Evolutionary conservation across 1,284 basidiomycete genomes (phyloP).

Genomic region (Mrakiaceae sp.): DNA sequence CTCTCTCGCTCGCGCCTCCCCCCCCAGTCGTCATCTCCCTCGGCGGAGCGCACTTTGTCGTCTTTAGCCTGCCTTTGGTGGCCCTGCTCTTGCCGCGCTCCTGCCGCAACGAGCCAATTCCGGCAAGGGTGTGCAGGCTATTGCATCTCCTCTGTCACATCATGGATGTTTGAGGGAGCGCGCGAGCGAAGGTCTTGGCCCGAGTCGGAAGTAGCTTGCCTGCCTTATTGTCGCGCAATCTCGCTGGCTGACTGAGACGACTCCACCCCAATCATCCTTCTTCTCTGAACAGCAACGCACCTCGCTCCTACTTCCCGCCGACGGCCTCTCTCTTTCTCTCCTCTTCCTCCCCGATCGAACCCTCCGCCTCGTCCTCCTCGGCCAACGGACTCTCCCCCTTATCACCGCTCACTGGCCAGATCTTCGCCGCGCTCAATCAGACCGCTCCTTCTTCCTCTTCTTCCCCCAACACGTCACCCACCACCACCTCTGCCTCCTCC

Average conservation of each 20-base stretch:
- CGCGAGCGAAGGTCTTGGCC: too few species aligned
- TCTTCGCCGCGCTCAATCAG: not conserved
- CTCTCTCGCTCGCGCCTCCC: too few species aligned
- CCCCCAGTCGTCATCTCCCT: too few species aligned
- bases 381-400: not conserved
- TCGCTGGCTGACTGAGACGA: not conserved
- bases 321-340: not conserved
- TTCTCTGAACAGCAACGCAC: not conserved
- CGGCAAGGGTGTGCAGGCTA: too few species aligned
- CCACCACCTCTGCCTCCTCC: not conserved
- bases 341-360: not conserved
- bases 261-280: not conserved
- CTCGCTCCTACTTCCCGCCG: too few species aligned
- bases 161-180: too few species aligned
- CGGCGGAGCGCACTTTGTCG: too few species aligned
- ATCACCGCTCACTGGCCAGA: not conserved
- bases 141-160: too few species aligned
- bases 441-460: not conserved
- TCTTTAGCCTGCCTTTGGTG: too few species aligned
- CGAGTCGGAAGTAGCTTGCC: too few species aligned
- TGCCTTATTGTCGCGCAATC: not conserved
- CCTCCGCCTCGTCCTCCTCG: not conserved
- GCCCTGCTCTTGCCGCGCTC: too few species aligned
- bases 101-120: too few species aligned
- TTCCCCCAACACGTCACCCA: not conserved